Percentiles rank a stretch among this genome's conserved stretches.
phyloP scores from a whole-genome alignment of 768 basidiomycete genomes.

The Hericium alpestre region DNA sequence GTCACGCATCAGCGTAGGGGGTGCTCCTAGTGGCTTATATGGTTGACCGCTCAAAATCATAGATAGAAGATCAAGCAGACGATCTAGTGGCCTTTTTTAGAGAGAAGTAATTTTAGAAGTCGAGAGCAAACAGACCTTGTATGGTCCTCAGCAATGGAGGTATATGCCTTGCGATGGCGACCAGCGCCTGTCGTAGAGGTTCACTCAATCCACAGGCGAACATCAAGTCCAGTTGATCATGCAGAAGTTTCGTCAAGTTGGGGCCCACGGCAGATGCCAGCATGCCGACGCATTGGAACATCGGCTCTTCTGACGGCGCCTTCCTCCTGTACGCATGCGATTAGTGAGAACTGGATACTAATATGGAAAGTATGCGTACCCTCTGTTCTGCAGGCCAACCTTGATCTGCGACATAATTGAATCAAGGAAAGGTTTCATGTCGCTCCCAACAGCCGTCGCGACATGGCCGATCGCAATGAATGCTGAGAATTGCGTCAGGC shows the following conservation, averaged over 20 bases:
- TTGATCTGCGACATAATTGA: conserved; percentile 85
- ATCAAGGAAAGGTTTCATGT: conserved; percentile 94
- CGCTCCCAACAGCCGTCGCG: conserved; percentile 80
- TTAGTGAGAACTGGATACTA: conserved; percentile 20
- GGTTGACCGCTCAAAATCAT: conserved; percentile 70
- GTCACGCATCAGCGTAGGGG: conserved; percentile 44
- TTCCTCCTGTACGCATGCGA: conserved; percentile 51
- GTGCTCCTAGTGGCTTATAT: conserved; percentile 85
- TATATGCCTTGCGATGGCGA: conserved; percentile 76
- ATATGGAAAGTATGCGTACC: conserved; percentile 38
- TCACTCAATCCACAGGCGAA: conserved; percentile 90
- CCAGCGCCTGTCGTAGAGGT: conserved; percentile 73
- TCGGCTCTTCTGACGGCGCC: conserved; percentile 85
- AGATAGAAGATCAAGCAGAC: conserved; percentile 79
- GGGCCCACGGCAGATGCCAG: conserved; percentile 90
- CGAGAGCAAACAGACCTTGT: conserved; percentile 47
- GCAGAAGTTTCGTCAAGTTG: conserved; percentile 87
- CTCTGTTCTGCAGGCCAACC: conserved; percentile 74
- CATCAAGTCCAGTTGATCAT: conserved; percentile 95
- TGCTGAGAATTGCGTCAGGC: conserved; percentile 35
- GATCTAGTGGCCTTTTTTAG: conserved; percentile 39
- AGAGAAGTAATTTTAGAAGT: not conserved
- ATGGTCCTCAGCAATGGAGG: conserved; percentile 85
- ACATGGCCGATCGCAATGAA: conserved; percentile 96
- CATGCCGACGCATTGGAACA: conserved; percentile 98